Evolutionary conservation across 2,329 filamentous ascomycete species (phyloP).

Genomic region (Aciculosporium take): DNA sequence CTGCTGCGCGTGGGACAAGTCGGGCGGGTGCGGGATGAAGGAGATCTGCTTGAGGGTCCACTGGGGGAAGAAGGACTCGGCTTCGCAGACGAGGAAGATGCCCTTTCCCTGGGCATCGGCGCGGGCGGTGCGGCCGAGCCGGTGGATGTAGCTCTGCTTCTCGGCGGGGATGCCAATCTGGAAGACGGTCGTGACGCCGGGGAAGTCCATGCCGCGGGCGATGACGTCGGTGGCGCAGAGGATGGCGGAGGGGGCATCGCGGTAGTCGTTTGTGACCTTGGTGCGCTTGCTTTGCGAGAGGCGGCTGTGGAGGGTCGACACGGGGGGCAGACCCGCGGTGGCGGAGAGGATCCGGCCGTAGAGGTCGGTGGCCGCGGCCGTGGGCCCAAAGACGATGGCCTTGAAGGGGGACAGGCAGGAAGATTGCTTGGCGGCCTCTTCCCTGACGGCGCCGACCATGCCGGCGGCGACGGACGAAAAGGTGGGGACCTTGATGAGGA

Average conservation of each 20-base stretch:
- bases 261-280: conserved; percentile 48
- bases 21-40: conserved; percentile 31
- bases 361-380: conserved; percentile 36
- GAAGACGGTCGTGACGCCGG: conserved; percentile 52
- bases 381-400: conserved; percentile 67
- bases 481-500: conserved; percentile 50
- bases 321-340: conserved; percentile 26
- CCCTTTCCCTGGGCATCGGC: conserved; percentile 50
- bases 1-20: conserved; percentile 27
- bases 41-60: conserved; percentile 39
- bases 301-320: conserved; percentile 35
- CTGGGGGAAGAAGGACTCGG: conserved; percentile 36
- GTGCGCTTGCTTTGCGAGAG: conserved; percentile 36
- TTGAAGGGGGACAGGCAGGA: conserved; percentile 60
- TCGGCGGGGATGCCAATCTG: conserved; percentile 46
- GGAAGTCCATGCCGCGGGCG: conserved; percentile 60
- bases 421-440: conserved; percentile 26
- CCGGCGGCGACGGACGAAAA: conserved; percentile 52
- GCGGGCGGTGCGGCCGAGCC: conserved; percentile 51
- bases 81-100: conserved; percentile 40
- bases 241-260: conserved; percentile 35
- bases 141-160: conserved; percentile 53
- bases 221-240: conserved; percentile 58
- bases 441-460: conserved; percentile 41
- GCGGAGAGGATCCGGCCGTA: conserved; percentile 31